Percentiles rank a stretch among this genome's conserved stretches.
phyloP scores from a whole-genome alignment of 1,284 basidiomycete genomes.

The Fomitiporia mediterranea region DNA sequence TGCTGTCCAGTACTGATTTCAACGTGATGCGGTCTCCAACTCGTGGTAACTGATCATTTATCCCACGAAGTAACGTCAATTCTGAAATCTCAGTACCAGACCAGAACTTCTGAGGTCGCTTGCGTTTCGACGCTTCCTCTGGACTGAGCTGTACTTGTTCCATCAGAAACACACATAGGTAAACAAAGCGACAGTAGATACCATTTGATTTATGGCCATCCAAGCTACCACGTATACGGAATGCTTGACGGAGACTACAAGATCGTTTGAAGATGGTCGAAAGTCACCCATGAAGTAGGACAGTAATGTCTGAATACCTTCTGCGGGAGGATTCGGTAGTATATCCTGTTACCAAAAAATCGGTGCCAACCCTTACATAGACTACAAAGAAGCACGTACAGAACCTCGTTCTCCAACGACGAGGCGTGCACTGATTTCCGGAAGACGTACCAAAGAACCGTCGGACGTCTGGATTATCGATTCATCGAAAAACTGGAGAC shows the following conservation, averaged over 20 bases:
- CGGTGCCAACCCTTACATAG: conserved; percentile 2
- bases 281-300: conserved; percentile 42
- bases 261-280: conserved; percentile 45
- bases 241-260: conserved; percentile 72
- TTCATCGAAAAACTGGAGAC: conserved; percentile 77
- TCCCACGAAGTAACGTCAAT: conserved; percentile 61
- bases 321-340: conserved; percentile 44
- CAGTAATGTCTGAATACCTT: conserved; percentile 43
- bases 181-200: conserved; percentile 33
- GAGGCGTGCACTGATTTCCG: conserved; percentile 70
- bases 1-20: conserved; percentile 42
- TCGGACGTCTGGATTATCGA: conserved; percentile 59
- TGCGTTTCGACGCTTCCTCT: conserved; percentile 47
- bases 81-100: conserved; percentile 57
- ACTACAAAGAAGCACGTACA: conserved; percentile 32
- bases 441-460: conserved; percentile 60
- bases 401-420: conserved; percentile 66
- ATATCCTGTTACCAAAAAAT: conserved; percentile 51
- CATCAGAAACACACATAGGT: conserved; percentile 14
- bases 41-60: conserved; percentile 59
- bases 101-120: conserved; percentile 76
- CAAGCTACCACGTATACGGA: conserved; percentile 80
- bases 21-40: conserved; percentile 63
- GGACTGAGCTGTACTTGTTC: conserved; percentile 48
- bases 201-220: conserved; percentile 86